Percentiles rank a stretch among this genome's conserved stretches.
Evolutionary conservation across 73 alveolate genomes (phyloP).

Genomic region (Tetrahymena elliotti): DNA sequence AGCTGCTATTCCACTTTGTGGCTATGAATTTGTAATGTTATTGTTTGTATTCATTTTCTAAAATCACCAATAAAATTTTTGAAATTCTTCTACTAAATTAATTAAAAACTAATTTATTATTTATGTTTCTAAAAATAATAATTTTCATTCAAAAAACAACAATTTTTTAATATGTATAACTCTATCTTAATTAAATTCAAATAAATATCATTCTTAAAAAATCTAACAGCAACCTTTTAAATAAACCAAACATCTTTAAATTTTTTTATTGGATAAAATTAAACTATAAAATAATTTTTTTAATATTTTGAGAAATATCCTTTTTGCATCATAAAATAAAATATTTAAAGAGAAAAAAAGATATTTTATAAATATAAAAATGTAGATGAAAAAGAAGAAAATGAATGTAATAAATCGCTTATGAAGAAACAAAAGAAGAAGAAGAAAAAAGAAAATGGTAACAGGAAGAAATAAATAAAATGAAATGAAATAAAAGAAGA

Average conservation of each 20-base stretch:
- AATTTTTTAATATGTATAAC: not conserved
- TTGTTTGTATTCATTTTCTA: not conserved
- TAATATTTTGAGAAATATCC: too few species aligned
- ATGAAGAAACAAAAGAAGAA: not conserved
- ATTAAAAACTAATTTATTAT: too few species aligned
- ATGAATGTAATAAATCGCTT: not conserved
- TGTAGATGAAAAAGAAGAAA: not conserved
- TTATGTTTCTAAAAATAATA: too few species aligned
- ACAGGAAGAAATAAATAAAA: not conserved
- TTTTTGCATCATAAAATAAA: not conserved
- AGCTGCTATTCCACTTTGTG: not conserved
- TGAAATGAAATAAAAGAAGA: not conserved
- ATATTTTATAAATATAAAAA: too few species aligned
- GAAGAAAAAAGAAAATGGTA: not conserved
- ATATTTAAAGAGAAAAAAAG: not conserved
- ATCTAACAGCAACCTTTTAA: not conserved
- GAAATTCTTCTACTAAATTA: not conserved
- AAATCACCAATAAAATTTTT: not conserved
- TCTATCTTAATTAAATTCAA: too few species aligned
- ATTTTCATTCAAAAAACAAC: too few species aligned
- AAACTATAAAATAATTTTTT: too few species aligned
- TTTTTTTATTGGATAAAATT: too few species aligned
- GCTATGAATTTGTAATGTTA: not conserved
- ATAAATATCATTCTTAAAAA: too few species aligned
- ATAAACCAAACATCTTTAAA: not conserved